Conservation (phyloP, 1,139 yeast genomes). For the Saccharomycopsis hybrid region DNA sequence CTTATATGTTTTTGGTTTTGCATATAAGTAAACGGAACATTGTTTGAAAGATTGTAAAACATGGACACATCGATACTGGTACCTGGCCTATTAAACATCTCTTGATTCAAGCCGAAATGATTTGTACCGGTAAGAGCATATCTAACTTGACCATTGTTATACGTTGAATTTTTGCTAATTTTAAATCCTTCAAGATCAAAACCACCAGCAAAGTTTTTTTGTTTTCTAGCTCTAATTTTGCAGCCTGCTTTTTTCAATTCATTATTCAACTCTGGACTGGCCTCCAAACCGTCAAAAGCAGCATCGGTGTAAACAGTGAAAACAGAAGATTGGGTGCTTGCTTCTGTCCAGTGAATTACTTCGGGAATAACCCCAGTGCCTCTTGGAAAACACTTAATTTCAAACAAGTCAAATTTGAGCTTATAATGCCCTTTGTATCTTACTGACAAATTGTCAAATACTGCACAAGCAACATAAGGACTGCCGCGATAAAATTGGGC, state of each 20-base stretch:
- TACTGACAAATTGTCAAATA: slow-evolving; percentile 20
- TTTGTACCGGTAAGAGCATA: slow-evolving; percentile 13
- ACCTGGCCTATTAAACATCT: slow-evolving; percentile 17
- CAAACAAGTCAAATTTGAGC: slow-evolving; percentile 18
- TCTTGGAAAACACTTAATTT: slow-evolving; percentile 13
- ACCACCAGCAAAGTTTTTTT: slow-evolving; percentile 15
- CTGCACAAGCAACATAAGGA: slow-evolving; percentile 21
- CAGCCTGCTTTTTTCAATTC: slow-evolving; percentile 32
- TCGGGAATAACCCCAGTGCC: slow-evolving; percentile 9
- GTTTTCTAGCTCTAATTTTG: slow-evolving; percentile 31
- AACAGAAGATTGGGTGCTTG: slow-evolving; percentile 17
- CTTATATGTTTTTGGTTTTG: not conserved
- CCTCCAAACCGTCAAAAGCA: slow-evolving; percentile 32
- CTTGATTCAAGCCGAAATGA: slow-evolving; percentile 19
- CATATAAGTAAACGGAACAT: too few species aligned
- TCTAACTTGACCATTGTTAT: slow-evolving; percentile 11
- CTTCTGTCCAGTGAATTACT: slow-evolving; percentile 18
- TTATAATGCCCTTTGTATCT: slow-evolving; percentile 20
- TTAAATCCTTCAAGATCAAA: slow-evolving; percentile 15
- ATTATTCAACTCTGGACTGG: slow-evolving; percentile 29
- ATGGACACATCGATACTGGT: slow-evolving; percentile 17
- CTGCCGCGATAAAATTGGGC: slow-evolving; percentile 21
- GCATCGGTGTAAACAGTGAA: slow-evolving; percentile 32
- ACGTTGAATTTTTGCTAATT: slow-evolving; percentile 13
- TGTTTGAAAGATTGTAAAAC: slow-evolving; percentile 13